Base-by-base conservation (phyloP, 345 rosid species). In the Garcia nutans region DNA sequence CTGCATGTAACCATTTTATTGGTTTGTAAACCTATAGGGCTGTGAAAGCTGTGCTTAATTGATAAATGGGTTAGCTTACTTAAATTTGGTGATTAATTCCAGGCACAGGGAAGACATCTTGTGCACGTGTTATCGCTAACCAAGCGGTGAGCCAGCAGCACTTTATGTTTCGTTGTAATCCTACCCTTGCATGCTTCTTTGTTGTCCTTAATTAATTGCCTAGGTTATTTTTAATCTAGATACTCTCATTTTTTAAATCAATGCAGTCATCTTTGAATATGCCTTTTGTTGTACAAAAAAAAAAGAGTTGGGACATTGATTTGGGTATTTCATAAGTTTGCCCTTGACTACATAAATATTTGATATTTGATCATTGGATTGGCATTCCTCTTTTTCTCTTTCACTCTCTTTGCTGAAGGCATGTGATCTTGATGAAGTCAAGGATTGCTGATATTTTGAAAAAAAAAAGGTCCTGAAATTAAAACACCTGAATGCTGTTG, bases 61-160 rank as follows among this genome's bases (percentile, higher is more conserved):
- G 76, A 73, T 58, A 22, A 68, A 5, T 28, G 16, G 55, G 65
- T 57, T 37, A 52, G 52, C 80, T 71, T 78, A 70, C 77, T 49
- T 61, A 42, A 42, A 50, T 42, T 77, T 59, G 42, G 9, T 71
- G 70, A 75, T 67, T 49, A 68, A 74, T 71, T 79, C 13, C 85
- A 96, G 98, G 98, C 82, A 93, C 97, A 45, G 98, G 99, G 83
- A 96, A 96, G 88, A 93, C 98, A 56, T 93, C 98, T 37, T 89
- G 91, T 78, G 99, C 98, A 16, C 95, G 95, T 79, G 92, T 96
- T 78, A 93, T 93, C 71, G 94, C 98, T 71, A 88, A 83, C 79
- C 98, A 91, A 76, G 97, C 94, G 56, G 97, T 93, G 84, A 90
- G 96, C 75, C 75, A 62, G 78, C 23, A 28, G 66, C 77, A 41